Evolutionary conservation across 2,329 filamentous ascomycete species (phyloP), one percentile per base, ranked within the genome.

Genomic region (Lasiodiplodia hormozganensis): DNA sequence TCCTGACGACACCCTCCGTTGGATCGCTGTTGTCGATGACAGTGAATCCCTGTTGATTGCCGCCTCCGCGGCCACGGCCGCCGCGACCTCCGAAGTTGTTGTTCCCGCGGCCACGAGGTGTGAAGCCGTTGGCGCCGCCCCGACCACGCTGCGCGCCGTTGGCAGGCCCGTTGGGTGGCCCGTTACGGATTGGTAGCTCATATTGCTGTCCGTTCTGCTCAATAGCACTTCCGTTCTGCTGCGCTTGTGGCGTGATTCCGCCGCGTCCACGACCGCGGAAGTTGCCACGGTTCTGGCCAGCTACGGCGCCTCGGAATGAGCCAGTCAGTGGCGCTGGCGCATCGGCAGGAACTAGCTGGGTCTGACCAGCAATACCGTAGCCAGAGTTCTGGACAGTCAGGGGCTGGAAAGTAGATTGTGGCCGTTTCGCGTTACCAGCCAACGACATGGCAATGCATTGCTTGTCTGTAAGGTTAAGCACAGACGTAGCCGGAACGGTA

Each of bases 401-500:
- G 0, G 87, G 84, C 14, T 84, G 83, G 18, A 82, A 73, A 4
- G 82, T 82, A 51, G 76, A 79, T 72, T 81, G 82, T 47, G 80
- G 83, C 54, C 84, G 84, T 71, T 87, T 87, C 70, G 87, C 86
- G 75, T 84, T 76, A 65, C 83, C 81, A 52, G 87, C 84, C 76
- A 87, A 87, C 62, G 91, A 88, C 69, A 87, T 86, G 70, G 82
- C 90, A 52, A 97, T 84, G 23, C 97, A 87, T 81, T 99, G 96
- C 73, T 88, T 90, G 75, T 94, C 85, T 1, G 90, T 90, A 68
- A 97, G 84, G 81, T 99, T 99, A 40, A 99, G 86, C 2, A 98
- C 94, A 0, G 92, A 92, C n/a, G 92, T 91, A 7, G 91, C 88
- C 2, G 93, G 89, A 4, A 99, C 94, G 0, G 96, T 97, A 78